phyloP scores from a whole-genome alignment of 1,284 basidiomycete species.

The Austroboletus rostrupii region DNA sequence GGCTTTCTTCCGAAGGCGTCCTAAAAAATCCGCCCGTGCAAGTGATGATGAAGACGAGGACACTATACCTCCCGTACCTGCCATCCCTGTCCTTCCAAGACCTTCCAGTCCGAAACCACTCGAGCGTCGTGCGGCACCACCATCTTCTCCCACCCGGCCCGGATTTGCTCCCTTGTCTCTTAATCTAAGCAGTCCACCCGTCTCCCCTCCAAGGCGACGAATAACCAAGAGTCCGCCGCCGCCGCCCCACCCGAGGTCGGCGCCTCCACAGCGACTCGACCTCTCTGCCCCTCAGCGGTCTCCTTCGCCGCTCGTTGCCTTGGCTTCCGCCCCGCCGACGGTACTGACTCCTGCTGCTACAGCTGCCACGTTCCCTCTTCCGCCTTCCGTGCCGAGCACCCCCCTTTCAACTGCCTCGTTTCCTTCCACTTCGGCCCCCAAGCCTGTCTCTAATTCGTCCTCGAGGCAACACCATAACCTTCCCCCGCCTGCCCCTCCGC shows the following conservation, averaged over 20 bases:
- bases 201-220: constrained; percentile 20
- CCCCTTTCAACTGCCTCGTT: constrained; percentile 19
- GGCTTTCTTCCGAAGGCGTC: constrained; percentile 30
- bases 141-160: constrained; percentile 27
- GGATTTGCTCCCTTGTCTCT: constrained; percentile 26
- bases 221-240: constrained; percentile 28
- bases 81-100: constrained; percentile 22
- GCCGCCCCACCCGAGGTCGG: constrained; percentile 9
- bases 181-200: constrained; percentile 21
- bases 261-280: constrained; percentile 12
- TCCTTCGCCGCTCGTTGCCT: constrained; percentile 9
- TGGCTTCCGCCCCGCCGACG: constrained; percentile 1
- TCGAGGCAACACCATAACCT: constrained; percentile 29
- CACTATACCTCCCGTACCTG: constrained; percentile 27
- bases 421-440: constrained; percentile 5
- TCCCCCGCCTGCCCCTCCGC: constrained; percentile 30
- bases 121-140: constrained; percentile 21
- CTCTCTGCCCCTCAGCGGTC: constrained; percentile 4
- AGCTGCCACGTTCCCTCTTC: constrained; percentile 12
- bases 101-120: constrained; percentile 29
- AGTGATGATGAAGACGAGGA: constrained; percentile 31
- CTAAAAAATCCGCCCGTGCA: constrained; percentile 21
- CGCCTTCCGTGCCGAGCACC: constrained; percentile 20
- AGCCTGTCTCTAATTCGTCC: constrained; percentile 7
- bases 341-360: constrained; percentile 5